These are phyloP conservation scores for Polygonum aviculare DNA, from an alignment of 148 eudicot species.

Conservation along the genomic window DNA sequence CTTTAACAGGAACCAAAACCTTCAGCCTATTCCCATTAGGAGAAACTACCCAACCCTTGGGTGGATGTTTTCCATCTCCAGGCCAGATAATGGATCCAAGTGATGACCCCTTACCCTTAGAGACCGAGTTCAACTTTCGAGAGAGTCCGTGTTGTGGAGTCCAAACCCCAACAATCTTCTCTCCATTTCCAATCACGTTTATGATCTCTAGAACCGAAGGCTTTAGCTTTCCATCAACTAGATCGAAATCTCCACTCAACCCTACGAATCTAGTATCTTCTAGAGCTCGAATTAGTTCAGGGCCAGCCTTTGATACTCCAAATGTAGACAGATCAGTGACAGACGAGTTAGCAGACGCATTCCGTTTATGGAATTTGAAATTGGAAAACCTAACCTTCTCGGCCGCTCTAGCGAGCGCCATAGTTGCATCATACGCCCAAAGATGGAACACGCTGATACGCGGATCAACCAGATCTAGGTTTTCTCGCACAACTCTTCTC, in stretches of 20 bases:
- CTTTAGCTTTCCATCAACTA: slow-evolving; percentile 37
- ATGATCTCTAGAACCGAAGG: slow-evolving; percentile 26
- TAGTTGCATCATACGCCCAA: slow-evolving; percentile 55
- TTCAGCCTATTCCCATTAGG: slow-evolving; percentile 20
- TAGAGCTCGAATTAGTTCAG: slow-evolving; percentile 24
- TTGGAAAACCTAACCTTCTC: slow-evolving; percentile 18
- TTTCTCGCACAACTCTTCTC: slow-evolving; percentile 21
- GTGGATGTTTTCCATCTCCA: background rate
- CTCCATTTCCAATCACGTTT: slow-evolving; percentile 27
- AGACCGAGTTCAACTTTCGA: background rate
- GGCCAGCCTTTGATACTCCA: slow-evolving; percentile 38
- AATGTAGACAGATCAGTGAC: slow-evolving; percentile 30
- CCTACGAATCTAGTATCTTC: slow-evolving; percentile 29
- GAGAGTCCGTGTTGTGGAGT: slow-evolving; percentile 12
- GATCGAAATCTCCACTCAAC: slow-evolving; percentile 40
- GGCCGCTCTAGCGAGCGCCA: slow-evolving; percentile 47
- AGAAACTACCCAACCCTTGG: slow-evolving; percentile 19
- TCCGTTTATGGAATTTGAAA: slow-evolving; percentile 16
- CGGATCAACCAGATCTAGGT: slow-evolving; percentile 24
- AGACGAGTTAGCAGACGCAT: background rate
- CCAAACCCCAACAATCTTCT: slow-evolving; percentile 24
- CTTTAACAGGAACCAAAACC: slow-evolving; percentile 32
- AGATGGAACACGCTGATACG: slow-evolving; percentile 31
- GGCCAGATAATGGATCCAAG: background rate
- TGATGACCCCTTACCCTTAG: background rate